A percentile compares a stretch with the other conserved stretches of the same genome.
Evolutionary conservation across 1,284 basidiomycete species (phyloP).

Genomic region (Tetrapyrgos nigripes): DNA sequence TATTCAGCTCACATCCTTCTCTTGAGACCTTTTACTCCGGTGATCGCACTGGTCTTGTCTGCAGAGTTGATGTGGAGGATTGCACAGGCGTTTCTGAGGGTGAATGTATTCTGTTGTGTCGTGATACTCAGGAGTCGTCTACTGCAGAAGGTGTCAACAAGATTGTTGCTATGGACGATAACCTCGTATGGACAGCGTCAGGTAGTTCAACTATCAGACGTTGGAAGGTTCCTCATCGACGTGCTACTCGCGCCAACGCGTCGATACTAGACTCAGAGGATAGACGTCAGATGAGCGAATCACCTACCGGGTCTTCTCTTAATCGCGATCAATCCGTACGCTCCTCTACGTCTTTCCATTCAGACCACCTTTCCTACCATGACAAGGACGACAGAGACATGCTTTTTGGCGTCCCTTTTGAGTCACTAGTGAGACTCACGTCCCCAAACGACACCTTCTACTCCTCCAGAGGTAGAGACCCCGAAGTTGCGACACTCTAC

Average conservation of each 20-base stretch:
- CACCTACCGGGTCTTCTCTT: constrained; percentile 3
- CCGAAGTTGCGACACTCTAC: constrained; percentile 85
- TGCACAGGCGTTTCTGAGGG: constrained; percentile 85
- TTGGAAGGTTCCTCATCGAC: constrained; percentile 71
- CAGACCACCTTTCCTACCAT: constrained; percentile 30
- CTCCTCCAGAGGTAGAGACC: constrained; percentile 56
- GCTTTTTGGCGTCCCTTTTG: constrained; percentile 78
- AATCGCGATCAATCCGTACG: background rate
- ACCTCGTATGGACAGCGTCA: constrained; percentile 91
- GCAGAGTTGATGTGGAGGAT: constrained; percentile 88
- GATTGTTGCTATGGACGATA: constrained; percentile 86
- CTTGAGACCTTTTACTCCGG: constrained; percentile 97
- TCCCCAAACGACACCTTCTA: constrained; percentile 72
- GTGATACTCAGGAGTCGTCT: constrained; percentile 57
- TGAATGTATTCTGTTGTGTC: constrained; percentile 87
- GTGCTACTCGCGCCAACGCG: constrained; percentile 42
- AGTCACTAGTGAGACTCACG: constrained; percentile 79
- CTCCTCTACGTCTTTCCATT: constrained; percentile 37
- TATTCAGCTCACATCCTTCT: constrained; percentile 87
- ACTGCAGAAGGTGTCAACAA: constrained; percentile 79
- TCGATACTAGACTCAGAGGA: constrained; percentile 1
- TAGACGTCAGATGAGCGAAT: constrained; percentile 1
- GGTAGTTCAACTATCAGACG: constrained; percentile 82
- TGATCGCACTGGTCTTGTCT: constrained; percentile 89
- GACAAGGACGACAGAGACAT: constrained; percentile 51